Evolutionary conservation across 2,329 filamentous ascomycete species (phyloP).

Genomic region (Talaromyces sp.): DNA sequence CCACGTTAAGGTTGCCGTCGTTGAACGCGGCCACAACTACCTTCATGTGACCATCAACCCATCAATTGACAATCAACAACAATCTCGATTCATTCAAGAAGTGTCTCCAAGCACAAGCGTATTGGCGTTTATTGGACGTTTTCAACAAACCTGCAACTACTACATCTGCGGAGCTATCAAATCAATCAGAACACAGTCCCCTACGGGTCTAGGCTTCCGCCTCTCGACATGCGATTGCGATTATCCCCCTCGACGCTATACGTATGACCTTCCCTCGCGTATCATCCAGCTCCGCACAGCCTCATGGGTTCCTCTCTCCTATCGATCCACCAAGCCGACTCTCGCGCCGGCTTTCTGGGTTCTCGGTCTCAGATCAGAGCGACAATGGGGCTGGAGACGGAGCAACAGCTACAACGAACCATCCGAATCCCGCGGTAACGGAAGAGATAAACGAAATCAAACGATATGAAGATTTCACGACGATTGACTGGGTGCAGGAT

Average conservation of each 20-base stretch:
- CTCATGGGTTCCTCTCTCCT: slow-evolving; percentile 32
- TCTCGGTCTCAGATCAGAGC: slow-evolving; percentile 51
- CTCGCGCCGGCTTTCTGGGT: slow-evolving; percentile 51
- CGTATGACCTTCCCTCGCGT: slow-evolving; percentile 42
- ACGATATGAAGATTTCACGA: slow-evolving; percentile 98
- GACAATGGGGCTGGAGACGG: slow-evolving; percentile 48
- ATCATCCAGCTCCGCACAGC: slow-evolving; percentile 32
- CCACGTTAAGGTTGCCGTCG: background rate
- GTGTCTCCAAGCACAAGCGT: background rate
- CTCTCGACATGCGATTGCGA: slow-evolving; percentile 6
- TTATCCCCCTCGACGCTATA: slow-evolving; percentile 1
- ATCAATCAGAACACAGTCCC: background rate
- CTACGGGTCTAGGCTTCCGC: background rate
- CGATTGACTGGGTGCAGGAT: slow-evolving; percentile 96
- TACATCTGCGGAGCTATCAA: background rate
- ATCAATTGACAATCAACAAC: background rate
- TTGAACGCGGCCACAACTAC: background rate
- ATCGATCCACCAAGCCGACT: slow-evolving; percentile 35
- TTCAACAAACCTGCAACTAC: background rate
- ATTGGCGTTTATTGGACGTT: too few relatives aligned
- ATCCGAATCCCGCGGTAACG: slow-evolving; percentile 67
- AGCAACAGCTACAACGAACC: slow-evolving; percentile 55
- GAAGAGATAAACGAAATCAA: slow-evolving; percentile 98
- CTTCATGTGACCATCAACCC: background rate
- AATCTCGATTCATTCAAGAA: too few relatives aligned